Base-by-base conservation (phyloP, 371 early-diverging fungal genomes). In the Mucor sp. region DNA sequence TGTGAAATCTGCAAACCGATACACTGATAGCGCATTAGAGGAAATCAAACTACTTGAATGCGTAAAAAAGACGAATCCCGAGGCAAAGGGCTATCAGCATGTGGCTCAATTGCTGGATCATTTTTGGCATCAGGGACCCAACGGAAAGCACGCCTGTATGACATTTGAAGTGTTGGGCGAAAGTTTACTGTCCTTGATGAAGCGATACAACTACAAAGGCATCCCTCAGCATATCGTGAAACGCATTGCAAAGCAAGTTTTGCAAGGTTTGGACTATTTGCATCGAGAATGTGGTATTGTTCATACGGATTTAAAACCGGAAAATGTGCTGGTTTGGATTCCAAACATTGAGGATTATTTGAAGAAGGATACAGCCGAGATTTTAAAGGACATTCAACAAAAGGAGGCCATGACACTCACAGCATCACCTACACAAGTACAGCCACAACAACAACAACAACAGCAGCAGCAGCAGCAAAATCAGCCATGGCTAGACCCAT, bases 291-390 rank as follows among this genome's bases (percentile, higher is more conserved):
- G 99, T 82, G 92, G 92, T n/a, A 96, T 99, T 74, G 95, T 98
- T 53, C 99, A 99, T 82, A 97, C 99, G 0, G 99, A 99, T 76
- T 73, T 99, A 44, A 99, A 99, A 74, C 99, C 99, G 0, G 99
- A 97, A 74, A 97, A 97, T 75, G 94, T 96, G 7, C 81, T 97
- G 39, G 93, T 97, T 8, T 94, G 94, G 67, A 90, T 95, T 37
- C 93, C 94, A 47, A 85, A 92, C 67, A 91, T 94, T 9, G 93
- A 93, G 55, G 67, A 73, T 0, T 73, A 67, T 47, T 35, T 77
- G 15, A 67, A 66, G 44, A 60, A 62, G 48, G 75, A 75, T 35
- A 72, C 66, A n/a, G 53, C 55, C 9, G 67, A 66, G n/a, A 48
- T 72, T 25, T 48, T 69, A 23, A 59, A 62, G 27, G 67, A 63